Percentiles rank a stretch among this genome's conserved stretches.
phyloP scores from a whole-genome alignment of 257 asterid species.

The Solanum medicagineum region DNA sequence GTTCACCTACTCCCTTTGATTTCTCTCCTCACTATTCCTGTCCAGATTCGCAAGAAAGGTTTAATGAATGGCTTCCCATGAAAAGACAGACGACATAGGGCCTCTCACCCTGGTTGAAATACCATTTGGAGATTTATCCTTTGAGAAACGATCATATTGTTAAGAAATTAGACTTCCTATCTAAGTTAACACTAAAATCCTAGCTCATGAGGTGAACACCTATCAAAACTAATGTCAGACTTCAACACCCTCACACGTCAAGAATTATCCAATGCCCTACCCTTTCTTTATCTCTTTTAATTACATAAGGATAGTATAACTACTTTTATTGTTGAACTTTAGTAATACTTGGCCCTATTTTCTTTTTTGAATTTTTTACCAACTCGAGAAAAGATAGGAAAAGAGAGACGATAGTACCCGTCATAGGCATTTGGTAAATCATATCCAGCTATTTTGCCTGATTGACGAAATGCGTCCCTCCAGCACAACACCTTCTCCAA shows the following conservation, averaged over 20 bases:
- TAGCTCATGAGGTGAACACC: neutral
- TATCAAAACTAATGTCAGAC: neutral
- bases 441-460: neutral
- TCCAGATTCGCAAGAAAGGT: neutral
- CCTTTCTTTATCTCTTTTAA: neutral
- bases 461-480: neutral
- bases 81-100: neutral
- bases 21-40: neutral
- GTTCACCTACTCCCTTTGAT: neutral
- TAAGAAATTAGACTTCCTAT: neutral
- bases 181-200: neutral
- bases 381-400: neutral
- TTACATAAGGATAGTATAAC: neutral
- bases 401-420: neutral
- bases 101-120: neutral
- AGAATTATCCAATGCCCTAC: neutral
- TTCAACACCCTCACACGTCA: neutral
- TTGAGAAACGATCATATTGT: neutral
- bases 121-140: neutral
- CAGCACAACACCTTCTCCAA: neutral
- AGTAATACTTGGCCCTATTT: neutral
- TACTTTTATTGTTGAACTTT: neutral
- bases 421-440: neutral
- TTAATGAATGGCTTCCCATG: neutral
- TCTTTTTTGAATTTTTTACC: too few relatives aligned